Conservation (phyloP, 805 yeast genomes). For the Dipodascus albidus region DNA sequence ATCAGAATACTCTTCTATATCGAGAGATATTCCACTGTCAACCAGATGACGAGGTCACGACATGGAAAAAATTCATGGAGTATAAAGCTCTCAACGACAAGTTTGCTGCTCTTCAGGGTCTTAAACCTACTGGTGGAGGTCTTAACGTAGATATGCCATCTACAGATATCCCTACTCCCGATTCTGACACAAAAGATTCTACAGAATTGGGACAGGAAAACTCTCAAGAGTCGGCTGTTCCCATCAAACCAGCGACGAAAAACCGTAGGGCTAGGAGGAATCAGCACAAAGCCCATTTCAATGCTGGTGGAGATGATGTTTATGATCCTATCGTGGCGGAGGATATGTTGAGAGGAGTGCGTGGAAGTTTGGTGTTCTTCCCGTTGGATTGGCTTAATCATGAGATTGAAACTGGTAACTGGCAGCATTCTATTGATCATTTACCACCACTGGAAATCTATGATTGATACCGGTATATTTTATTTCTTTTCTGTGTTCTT, state of each 20-base stretch:
- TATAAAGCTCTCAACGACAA: slow-evolving; percentile 32
- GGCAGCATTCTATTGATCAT: slow-evolving; percentile 92
- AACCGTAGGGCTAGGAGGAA: neutral
- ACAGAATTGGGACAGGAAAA: slow-evolving; percentile 1
- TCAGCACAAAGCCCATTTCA: slow-evolving; percentile 16
- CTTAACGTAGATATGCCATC: slow-evolving; percentile 37
- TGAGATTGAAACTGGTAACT: slow-evolving; percentile 77
- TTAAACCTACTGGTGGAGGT: slow-evolving; percentile 32
- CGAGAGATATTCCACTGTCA: slow-evolving; percentile 85
- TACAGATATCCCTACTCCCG: neutral
- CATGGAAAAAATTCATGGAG: slow-evolving; percentile 83
- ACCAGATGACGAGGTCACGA: slow-evolving; percentile 83
- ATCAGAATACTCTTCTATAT: slow-evolving; percentile 70
- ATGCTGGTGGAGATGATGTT: slow-evolving; percentile 31
- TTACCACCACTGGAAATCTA: slow-evolving; percentile 93
- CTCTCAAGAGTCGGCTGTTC: slow-evolving; percentile 1
- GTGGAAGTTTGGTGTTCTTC: slow-evolving; percentile 83
- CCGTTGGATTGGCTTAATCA: slow-evolving; percentile 84
- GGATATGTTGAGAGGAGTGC: slow-evolving; percentile 53
- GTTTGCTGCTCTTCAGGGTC: slow-evolving; percentile 23
- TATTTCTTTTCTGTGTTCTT: neutral
- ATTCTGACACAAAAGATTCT: neutral
- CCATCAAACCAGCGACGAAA: neutral
- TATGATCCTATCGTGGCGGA: slow-evolving; percentile 71
- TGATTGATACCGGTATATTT: slow-evolving; percentile 33